phyloP scores from a whole-genome alignment of 192 early-diverging fungal genomes.

The Podila minutissima region DNA sequence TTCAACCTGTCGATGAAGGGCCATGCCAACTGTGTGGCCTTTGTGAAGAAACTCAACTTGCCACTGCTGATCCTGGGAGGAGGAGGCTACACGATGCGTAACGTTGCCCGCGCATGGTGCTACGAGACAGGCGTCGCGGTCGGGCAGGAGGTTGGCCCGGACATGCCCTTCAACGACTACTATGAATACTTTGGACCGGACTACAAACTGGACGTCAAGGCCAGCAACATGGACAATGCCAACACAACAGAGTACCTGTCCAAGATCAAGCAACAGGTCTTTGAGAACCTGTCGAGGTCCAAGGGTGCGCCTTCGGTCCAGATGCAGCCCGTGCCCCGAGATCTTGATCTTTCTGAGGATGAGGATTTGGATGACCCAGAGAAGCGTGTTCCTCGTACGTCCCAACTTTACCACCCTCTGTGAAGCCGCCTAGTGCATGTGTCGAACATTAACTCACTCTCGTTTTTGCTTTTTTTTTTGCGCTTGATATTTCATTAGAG shows the following conservation, averaged over 20 bases:
- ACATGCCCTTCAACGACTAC: conserved; percentile 89
- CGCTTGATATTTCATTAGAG: conserved; percentile 50
- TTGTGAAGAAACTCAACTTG: conserved; percentile 90
- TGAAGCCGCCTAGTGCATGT: not conserved
- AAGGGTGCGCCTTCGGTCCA: conserved; percentile 85
- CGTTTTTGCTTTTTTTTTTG: not conserved
- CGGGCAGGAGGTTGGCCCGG: conserved; percentile 66
- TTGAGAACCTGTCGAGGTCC: conserved; percentile 73
- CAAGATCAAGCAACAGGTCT: conserved; percentile 70
- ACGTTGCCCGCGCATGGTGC: conserved; percentile 94
- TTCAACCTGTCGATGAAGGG: conserved; percentile 96
- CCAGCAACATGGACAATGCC: conserved; percentile 87
- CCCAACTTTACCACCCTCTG: not conserved
- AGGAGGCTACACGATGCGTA: conserved; percentile 97
- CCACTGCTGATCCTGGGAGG: conserved; percentile 95
- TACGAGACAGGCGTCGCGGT: conserved; percentile 92
- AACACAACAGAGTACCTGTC: conserved; percentile 90
- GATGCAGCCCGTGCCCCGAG: conserved; percentile 80
- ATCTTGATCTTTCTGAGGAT: conserved; percentile 70
- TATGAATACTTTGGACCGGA: conserved; percentile 93
- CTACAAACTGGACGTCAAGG: conserved; percentile 83
- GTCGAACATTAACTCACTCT: not conserved
- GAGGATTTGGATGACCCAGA: conserved; percentile 75
- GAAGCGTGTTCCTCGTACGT: conserved; percentile 68
- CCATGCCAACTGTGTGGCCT: conserved; percentile 93